Evolutionary conservation across 2,329 filamentous ascomycete species (phyloP), one percentile per base, ranked within the genome.

Genomic region (Fusarium cyanostomum): DNA sequence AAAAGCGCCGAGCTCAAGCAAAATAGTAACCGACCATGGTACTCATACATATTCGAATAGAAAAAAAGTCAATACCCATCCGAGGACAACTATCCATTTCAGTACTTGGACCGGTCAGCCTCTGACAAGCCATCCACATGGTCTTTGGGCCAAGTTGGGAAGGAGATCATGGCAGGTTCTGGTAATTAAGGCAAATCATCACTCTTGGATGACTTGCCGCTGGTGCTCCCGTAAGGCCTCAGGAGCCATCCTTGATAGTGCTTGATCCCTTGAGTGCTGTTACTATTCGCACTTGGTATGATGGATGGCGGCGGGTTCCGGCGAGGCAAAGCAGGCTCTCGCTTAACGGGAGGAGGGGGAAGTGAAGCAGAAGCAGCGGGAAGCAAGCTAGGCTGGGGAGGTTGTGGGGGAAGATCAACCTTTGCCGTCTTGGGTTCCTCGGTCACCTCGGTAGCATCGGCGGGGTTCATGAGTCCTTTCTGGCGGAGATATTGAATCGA

Each of bases 401-500:
- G 64, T 5, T 57, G 62, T 15, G 59, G 44, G 11, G 64, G 62
- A 37, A 58, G 45, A 39, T 54, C 34, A 7, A 52, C 54, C 34
- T 62, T 61, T 44, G 57, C 55, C 44, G 64, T 62, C 46, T 58
- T 67, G 31, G 59, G 52, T 21, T 70, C 56, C 18, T 62, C 65
- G 43, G 52, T 55, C n/a, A 31, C 53, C 31, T 61, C 50, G 27
- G 46, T 30, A 18, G 60, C 52, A 30, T 69, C 64, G 24, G 57
- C 53, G 16, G 70, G 55, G 50, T 77, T 73, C 73, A 86, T 79
- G 45, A 84, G 72, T n/a, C 84, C 85, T 72, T 82, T 86, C 39
- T 87, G 80, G 64, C 86, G 84, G 59, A 89, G 81, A 67, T 89
- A 88, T 68, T 89, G 84, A 61, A 90, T 86, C 7, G 86, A 87